A percentile compares a stretch with the other conserved stretches of the same genome.
Conservation (phyloP, 176 grass and related monocot species). For the Sorghum bicolor region Sorghum_bicolor_NCBIv3 NC_012871.2:59227501-59228000, state of each 20-base stretch:
- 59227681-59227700: slow-evolving; percentile 61
- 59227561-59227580: slow-evolving; percentile 32
- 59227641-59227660: slow-evolving; percentile 87
- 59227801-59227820: slow-evolving; percentile 54
- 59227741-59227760: slow-evolving; percentile 87
- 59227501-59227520: slow-evolving; percentile 6
- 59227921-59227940: slow-evolving; percentile 83
- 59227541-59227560: slow-evolving; percentile 46
- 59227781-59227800: not conserved
- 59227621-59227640: slow-evolving; percentile 70
- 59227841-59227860: not conserved
- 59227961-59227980: slow-evolving; percentile 48
- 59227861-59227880: not conserved
- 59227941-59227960: slow-evolving; percentile 2
- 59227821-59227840: not conserved
- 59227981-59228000: slow-evolving; percentile 91
- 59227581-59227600: slow-evolving; percentile 45
- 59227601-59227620: slow-evolving; percentile 58
- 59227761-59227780: slow-evolving; percentile 42
- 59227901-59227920: slow-evolving; percentile 81
- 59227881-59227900: slow-evolving; percentile 88
- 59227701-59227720: slow-evolving; percentile 42
- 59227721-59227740: slow-evolving; percentile 86
- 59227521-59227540: slow-evolving; percentile 39
- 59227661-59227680: slow-evolving; percentile 79